Evolutionary conservation across 2,329 filamentous ascomycete genomes (phyloP), one percentile per base, ranked within the genome.

Genomic region (Ceratocystis huliohia): DNA sequence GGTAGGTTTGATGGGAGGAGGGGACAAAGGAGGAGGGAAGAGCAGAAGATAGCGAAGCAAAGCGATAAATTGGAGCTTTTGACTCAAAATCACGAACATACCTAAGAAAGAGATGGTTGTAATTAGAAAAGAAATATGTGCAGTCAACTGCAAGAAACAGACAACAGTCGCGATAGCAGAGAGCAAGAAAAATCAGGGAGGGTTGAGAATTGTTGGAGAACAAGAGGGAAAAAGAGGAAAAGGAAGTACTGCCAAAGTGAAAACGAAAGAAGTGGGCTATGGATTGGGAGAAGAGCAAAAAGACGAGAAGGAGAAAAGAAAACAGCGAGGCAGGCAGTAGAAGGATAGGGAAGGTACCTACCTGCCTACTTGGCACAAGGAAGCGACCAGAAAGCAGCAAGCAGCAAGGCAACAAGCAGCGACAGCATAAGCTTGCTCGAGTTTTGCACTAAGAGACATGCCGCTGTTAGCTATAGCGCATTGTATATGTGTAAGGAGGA

Each of bases 71-170:
- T 15, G 30, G n/a, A 22, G 45, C 8, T 13, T 37, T 30, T 30
- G 44, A 48, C 15, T n/a, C 28, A 20, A 41, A 41, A 15, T 13
- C 37, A 41, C 37, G 37, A 41, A 63, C 59, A 45, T 68, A 67
- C 66, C 28, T 68, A 64, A 65, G 64, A 68, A 68, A 63, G 56
- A 65, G 63, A 66, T 33, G 45, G 46, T 53, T 25, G 64, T 48
- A 28, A 68, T 68, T 68, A 68, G 44, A 65, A 64, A 68, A 66
- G 61, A 25, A 65, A 66, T 68, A 66, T 46, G 45, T 46, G 67
- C 64, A 68, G 67, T 66, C 64, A 68, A 68, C 64, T 68, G 67
- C 67, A 64, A 37, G 44, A 44, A 61, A 64, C 63, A 64, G 53
- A 56, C 62, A 61, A 59, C 48, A 63, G 61, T 66, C 61, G 64